These are phyloP conservation scores for Leccinum fibrillosum DNA, from an alignment of 768 basidiomycete species.

Conservation along the genomic window DNA sequence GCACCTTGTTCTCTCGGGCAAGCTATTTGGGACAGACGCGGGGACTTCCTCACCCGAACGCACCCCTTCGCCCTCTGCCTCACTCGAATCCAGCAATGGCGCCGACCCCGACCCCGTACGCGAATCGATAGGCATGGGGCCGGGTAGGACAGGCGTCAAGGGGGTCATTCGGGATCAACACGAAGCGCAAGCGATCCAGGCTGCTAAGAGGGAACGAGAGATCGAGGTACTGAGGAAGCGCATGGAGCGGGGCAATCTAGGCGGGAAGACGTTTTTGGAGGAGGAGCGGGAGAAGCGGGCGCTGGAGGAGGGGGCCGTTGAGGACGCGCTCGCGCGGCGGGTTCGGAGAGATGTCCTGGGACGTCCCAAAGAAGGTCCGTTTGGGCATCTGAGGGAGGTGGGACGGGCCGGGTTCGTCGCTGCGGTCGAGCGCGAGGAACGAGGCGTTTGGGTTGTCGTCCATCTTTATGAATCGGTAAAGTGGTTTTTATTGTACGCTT, in stretches of 20 bases:
- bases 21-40: constrained; percentile 56
- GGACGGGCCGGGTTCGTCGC: constrained; percentile 67
- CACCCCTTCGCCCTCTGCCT: constrained; percentile 49
- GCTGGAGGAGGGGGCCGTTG: constrained; percentile 32
- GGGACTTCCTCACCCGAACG: constrained; percentile 64
- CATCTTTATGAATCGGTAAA: constrained; percentile 81
- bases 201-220: constrained; percentile 51
- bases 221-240: constrained; percentile 48
- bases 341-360: constrained; percentile 43
- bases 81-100: constrained; percentile 22
- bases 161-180: constrained; percentile 81
- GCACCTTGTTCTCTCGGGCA: constrained; percentile 72
- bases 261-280: constrained; percentile 72
- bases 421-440: constrained; percentile 72
- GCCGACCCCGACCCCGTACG: constrained; percentile 24
- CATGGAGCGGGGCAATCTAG: constrained; percentile 65
- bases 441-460: constrained; percentile 75
- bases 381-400: constrained; percentile 81
- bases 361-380: constrained; percentile 49
- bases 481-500: constrained; percentile 5
- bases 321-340: constrained; percentile 9
- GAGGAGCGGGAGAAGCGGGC: constrained; percentile 60
- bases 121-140: constrained; percentile 80
- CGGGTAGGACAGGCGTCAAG: constrained; percentile 84
- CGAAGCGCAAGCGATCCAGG: constrained; percentile 58